Percentiles rank a stretch among this genome's conserved stretches.
phyloP scores from a whole-genome alignment of 306 rosid genomes.

The Dalbergia cultrata region DNA sequence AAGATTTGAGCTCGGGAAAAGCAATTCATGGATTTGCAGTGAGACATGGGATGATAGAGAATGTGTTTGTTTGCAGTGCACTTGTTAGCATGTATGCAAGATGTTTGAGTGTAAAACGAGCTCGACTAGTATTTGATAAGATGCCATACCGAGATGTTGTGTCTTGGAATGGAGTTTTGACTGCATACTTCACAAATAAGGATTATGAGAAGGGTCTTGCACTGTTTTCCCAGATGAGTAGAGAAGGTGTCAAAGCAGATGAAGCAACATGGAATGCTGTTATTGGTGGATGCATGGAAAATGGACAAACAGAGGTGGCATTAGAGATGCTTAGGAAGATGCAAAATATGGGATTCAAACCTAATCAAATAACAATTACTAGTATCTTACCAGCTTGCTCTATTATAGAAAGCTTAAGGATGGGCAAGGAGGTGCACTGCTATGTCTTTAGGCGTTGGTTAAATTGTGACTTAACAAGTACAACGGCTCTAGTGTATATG shows the following conservation, averaged over 20 bases:
- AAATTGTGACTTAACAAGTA: slow-evolving; percentile 52
- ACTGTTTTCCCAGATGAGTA: slow-evolving; percentile 55
- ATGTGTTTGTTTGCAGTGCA: slow-evolving; percentile 54
- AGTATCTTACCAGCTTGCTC: slow-evolving; percentile 66
- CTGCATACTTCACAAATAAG: slow-evolving; percentile 58
- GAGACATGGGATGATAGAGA: slow-evolving; percentile 51
- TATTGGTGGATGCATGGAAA: slow-evolving; percentile 64
- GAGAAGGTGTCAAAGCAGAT: slow-evolving; percentile 50
- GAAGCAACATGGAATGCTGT: slow-evolving; percentile 68
- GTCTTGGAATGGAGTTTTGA: slow-evolving; percentile 65
- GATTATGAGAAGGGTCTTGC: slow-evolving; percentile 58
- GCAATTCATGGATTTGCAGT: slow-evolving; percentile 59
- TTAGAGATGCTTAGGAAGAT: slow-evolving; percentile 60
- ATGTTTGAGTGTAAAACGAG: slow-evolving; percentile 54
- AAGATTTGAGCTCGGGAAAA: slow-evolving; percentile 51
- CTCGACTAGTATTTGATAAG: slow-evolving; percentile 55
- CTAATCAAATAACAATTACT: slow-evolving; percentile 59
- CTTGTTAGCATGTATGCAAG: slow-evolving; percentile 63
- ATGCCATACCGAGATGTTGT: slow-evolving; percentile 60
- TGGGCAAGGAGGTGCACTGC: slow-evolving; percentile 65
- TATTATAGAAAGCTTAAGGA: slow-evolving; percentile 58
- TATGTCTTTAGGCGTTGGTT: slow-evolving; percentile 58
- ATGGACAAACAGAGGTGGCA: slow-evolving; percentile 55
- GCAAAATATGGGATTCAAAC: slow-evolving; percentile 64
- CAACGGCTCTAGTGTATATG: slow-evolving; percentile 58